phyloP scores from a whole-genome alignment of 768 basidiomycete species.

The Floccularia luteovirens region DNA sequence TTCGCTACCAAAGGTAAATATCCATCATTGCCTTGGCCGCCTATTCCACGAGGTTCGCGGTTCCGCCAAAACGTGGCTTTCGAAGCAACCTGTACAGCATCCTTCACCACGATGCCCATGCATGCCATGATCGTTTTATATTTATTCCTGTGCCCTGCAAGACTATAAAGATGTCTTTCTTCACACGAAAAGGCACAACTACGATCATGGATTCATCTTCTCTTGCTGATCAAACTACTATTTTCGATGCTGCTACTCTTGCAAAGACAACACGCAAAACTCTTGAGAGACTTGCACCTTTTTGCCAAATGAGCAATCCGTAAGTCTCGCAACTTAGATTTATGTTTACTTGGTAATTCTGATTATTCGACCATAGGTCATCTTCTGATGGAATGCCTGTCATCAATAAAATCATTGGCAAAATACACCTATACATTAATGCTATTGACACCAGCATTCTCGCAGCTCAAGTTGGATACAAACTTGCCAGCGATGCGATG shows the following conservation, averaged over 20 bases:
- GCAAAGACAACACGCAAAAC: conserved; percentile 26
- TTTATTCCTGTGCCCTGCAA: too few species aligned
- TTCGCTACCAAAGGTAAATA: too few species aligned
- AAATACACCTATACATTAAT: conserved; percentile 16
- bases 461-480: conserved; percentile 18
- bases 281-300: conserved; percentile 29
- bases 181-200: too few species aligned
- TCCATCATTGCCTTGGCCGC: too few species aligned
- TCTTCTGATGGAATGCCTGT: conserved; percentile 13
- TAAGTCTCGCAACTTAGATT: conserved; percentile 8
- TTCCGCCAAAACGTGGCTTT: too few species aligned
- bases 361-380: conserved; percentile 8
- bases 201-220: too few species aligned
- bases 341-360: background rate
- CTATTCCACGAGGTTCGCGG: too few species aligned
- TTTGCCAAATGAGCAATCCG: conserved; percentile 20
- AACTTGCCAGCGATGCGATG: conserved; percentile 16
- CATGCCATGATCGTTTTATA: too few species aligned
- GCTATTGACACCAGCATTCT: conserved; percentile 23
- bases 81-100: too few species aligned
- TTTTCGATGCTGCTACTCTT: conserved; percentile 16
- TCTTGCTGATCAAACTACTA: conserved; percentile 6
- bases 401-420: conserved; percentile 18
- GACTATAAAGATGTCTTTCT: too few species aligned
- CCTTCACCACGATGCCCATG: too few species aligned